These are phyloP conservation scores for Salix viminalis DNA, from an alignment of 345 rosid genomes.

Conservation along the genomic window DNA sequence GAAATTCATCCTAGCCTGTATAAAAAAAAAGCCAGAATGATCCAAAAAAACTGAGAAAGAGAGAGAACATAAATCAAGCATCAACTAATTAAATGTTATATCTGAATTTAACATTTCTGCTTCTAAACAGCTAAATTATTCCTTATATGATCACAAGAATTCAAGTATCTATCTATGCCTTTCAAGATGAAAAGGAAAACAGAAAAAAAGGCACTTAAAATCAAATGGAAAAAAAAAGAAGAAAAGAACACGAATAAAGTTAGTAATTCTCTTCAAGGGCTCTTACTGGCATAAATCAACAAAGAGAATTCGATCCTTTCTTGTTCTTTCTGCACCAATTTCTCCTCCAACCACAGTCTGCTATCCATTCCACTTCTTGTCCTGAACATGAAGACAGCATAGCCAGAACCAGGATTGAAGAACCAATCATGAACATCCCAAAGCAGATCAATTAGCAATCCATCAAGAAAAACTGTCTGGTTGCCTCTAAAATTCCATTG, in stretches of 20 bases:
- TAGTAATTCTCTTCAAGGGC: constrained; percentile 14
- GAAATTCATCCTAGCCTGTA: background rate
- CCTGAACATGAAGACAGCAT: constrained; percentile 86
- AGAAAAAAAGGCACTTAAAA: background rate
- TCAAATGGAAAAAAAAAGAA: background rate
- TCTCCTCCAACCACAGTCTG: constrained; percentile 71
- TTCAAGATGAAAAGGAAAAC: constrained; percentile 29
- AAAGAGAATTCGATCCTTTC: constrained; percentile 66
- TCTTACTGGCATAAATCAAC: constrained; percentile 76
- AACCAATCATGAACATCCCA: constrained; percentile 99
- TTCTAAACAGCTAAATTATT: constrained; percentile 18
- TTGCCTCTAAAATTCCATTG: constrained; percentile 95
- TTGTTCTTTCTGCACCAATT: constrained; percentile 51
- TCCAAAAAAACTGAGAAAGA: background rate
- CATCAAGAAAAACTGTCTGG: constrained; percentile 78
- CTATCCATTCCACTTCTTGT: constrained; percentile 73
- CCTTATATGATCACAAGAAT: constrained; percentile 28
- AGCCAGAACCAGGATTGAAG: constrained; percentile 48
- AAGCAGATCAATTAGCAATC: constrained; percentile 73
- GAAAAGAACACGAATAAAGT: background rate
- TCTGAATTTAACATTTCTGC: constrained; percentile 21
- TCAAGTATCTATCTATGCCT: constrained; percentile 30
- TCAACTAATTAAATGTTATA: background rate
- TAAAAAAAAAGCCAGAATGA: background rate
- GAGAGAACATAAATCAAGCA: background rate